Evolutionary conservation across 148 eudicot species (phyloP).

Genomic region (Vaccinium corymbosum): DNA sequence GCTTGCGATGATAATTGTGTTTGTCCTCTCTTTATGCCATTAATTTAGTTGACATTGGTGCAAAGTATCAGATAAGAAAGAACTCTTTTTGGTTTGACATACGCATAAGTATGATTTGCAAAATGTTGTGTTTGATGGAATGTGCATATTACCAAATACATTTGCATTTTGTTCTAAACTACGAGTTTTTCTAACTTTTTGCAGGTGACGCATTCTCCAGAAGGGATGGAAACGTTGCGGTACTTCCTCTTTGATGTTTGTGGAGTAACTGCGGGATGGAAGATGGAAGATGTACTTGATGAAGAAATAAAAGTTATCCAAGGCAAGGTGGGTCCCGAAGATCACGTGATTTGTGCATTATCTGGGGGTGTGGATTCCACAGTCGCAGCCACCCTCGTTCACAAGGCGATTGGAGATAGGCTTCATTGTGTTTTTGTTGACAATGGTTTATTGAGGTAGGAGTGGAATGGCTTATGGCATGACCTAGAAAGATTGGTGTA

Average conservation of each 20-base stretch:
- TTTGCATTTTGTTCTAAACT: background rate
- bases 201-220: constrained; percentile 92
- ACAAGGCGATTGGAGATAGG: constrained; percentile 90
- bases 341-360: constrained; percentile 92
- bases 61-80: background rate
- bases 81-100: constrained; percentile 6
- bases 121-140: background rate
- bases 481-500: background rate
- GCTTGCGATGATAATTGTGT: background rate
- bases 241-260: constrained; percentile 81
- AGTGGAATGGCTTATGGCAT: background rate
- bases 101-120: background rate
- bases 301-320: constrained; percentile 75
- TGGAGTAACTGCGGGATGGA: constrained; percentile 78
- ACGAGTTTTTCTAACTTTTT: constrained; percentile 18
- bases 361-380: constrained; percentile 99
- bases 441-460: constrained; percentile 88
- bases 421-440: constrained; percentile 94
- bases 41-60: background rate
- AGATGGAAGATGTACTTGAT: constrained; percentile 85
- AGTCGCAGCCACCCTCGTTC: constrained; percentile 96
- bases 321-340: constrained; percentile 64
- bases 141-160: background rate
- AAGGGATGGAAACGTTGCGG: constrained; percentile 85
- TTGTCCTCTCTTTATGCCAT: background rate